Evolutionary conservation across 73 alveolate genomes (phyloP).

Genomic region (Paramecium sexaurelia): DNA sequence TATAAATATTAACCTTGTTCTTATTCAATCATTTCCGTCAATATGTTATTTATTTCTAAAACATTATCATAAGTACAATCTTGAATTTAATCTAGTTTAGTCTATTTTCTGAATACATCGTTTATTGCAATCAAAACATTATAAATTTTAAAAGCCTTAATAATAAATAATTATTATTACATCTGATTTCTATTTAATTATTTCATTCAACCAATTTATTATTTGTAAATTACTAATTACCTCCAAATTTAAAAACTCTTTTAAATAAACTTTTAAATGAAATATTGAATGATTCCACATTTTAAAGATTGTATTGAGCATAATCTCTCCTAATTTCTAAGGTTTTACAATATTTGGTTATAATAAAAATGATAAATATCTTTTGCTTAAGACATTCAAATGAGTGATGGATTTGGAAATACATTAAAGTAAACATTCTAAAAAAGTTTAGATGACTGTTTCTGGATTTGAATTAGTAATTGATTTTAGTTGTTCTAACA

Average conservation of each 20-base stretch:
- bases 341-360: not conserved
- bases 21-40: not conserved
- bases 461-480: not conserved
- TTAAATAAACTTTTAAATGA: slow-evolving; percentile 7
- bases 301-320: not conserved
- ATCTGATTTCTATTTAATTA: not conserved
- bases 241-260: slow-evolving; percentile 19
- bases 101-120: not conserved
- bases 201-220: not conserved
- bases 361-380: slow-evolving; percentile 5
- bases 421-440: not conserved
- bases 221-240: not conserved
- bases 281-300: slow-evolving; percentile 34
- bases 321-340: slow-evolving; percentile 5
- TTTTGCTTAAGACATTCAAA: slow-evolving; percentile 33
- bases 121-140: not conserved
- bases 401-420: slow-evolving; percentile 45
- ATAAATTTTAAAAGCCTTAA: not conserved
- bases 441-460: not conserved
- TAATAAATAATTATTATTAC: not conserved
- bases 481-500: not conserved
- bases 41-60: not conserved
- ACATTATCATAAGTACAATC: slow-evolving; percentile 10
- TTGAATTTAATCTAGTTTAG: not conserved
- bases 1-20: not conserved